Conservation (phyloP, 306 rosid species). For the Betula pendula region DNA sequence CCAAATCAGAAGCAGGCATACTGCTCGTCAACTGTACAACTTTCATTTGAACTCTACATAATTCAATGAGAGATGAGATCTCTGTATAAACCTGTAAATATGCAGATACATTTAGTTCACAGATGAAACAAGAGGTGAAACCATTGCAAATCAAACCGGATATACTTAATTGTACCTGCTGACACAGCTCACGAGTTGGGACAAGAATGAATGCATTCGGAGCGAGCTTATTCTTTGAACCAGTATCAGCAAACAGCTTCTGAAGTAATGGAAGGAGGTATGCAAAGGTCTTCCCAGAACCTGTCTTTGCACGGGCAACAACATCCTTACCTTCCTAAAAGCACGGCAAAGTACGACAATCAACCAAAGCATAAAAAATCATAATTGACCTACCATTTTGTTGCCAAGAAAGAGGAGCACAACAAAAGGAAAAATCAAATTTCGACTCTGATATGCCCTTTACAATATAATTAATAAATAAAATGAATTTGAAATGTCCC, state of each 20-base stretch:
- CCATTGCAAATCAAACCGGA: not conserved
- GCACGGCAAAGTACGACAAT: not conserved
- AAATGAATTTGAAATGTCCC: not conserved
- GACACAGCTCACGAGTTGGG: slow-evolving; percentile 79
- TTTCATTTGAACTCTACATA: slow-evolving; percentile 76
- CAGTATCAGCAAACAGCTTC: slow-evolving; percentile 56
- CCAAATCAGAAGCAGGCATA: slow-evolving; percentile 74
- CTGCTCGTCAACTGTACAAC: slow-evolving; percentile 78
- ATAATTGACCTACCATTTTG: not conserved
- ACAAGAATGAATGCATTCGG: slow-evolving; percentile 78
- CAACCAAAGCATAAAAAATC: not conserved
- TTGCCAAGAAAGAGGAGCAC: slow-evolving; percentile 1
- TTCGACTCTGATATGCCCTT: not conserved
- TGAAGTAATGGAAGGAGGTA: slow-evolving; percentile 90
- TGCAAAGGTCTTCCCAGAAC: slow-evolving; percentile 94
- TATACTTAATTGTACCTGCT: slow-evolving; percentile 52
- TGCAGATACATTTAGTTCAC: not conserved
- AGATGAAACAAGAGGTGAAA: slow-evolving; percentile 1
- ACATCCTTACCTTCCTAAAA: slow-evolving; percentile 91
- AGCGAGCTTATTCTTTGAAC: slow-evolving; percentile 59
- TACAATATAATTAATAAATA: not conserved
- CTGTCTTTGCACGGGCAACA: slow-evolving; percentile 93
- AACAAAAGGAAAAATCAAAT: not conserved
- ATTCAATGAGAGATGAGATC: slow-evolving; percentile 62
- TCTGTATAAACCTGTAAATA: slow-evolving; percentile 61